phyloP scores from a whole-genome alignment of 148 eudicot genomes.

The Rhododendron ferrugineum region DNA sequence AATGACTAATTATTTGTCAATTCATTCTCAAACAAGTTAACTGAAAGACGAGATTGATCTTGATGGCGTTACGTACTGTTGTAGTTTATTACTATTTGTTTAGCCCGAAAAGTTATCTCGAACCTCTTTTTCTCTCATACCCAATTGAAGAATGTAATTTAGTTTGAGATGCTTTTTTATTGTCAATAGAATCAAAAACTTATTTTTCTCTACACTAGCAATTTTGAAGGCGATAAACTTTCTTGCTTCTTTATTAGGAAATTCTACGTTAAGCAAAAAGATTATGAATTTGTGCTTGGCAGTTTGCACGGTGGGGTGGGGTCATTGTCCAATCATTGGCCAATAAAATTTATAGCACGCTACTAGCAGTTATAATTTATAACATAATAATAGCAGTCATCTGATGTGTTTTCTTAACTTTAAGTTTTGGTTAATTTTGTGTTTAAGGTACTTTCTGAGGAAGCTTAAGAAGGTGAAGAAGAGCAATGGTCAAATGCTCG shows the following conservation, averaged over 20 bases:
- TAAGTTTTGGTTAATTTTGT: background rate
- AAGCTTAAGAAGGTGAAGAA: conserved; percentile 97
- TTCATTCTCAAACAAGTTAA: background rate
- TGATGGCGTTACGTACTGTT: background rate
- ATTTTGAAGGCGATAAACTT: background rate
- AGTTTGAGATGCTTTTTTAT: background rate
- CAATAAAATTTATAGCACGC: background rate
- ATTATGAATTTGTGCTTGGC: background rate
- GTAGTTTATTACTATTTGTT: background rate
- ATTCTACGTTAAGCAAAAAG: background rate
- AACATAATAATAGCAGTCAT: background rate
- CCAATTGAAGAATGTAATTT: no score
- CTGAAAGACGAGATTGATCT: background rate
- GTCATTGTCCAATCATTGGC: background rate
- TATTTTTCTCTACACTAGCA: background rate
- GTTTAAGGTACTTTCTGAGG: conserved; percentile 79
- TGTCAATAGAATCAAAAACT: no score
- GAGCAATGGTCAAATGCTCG: conserved; percentile 87
- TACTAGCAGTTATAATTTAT: background rate
- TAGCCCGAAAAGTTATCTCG: background rate
- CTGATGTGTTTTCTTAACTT: background rate
- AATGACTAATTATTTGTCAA: background rate
- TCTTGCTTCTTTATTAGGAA: background rate
- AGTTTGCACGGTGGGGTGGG: background rate
- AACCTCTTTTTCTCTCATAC: background rate